Conservation (phyloP, 768 basidiomycete species). For the Mycena venus region DNA sequence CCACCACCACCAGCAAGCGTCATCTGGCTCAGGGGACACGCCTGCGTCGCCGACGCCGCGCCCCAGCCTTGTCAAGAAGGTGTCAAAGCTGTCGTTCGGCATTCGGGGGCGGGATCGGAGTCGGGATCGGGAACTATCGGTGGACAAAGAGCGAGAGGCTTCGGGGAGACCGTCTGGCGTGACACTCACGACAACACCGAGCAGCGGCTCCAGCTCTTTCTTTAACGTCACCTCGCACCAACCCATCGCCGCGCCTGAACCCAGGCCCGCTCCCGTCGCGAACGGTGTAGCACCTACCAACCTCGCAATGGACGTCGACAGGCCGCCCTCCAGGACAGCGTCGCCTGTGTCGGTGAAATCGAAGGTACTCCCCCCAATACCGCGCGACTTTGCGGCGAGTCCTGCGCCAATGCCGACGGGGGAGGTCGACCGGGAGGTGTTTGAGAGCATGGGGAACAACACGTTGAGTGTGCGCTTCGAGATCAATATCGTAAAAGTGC, state of each 20-base stretch:
- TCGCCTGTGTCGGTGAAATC: conserved; percentile 11
- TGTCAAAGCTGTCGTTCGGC: conserved; percentile 84
- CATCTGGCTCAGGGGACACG: conserved; percentile 61
- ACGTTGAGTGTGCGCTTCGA: conserved; percentile 94
- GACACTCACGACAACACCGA: conserved; percentile 72
- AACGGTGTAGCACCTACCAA: conserved; percentile 55
- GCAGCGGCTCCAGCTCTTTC: conserved; percentile 86
- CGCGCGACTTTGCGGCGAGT: conserved; percentile 71
- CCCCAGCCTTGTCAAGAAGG: conserved; percentile 74
- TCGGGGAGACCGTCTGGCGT: conserved; percentile 58
- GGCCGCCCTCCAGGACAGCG: conserved; percentile 30
- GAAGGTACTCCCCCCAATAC: conserved; percentile 75
- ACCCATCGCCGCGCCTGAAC: not conserved
- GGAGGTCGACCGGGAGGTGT: conserved; percentile 75
- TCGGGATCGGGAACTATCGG: conserved; percentile 61
- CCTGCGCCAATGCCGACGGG: conserved; percentile 72
- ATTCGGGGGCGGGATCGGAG: conserved; percentile 65
- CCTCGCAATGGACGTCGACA: conserved; percentile 45
- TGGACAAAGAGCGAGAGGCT: conserved; percentile 56
- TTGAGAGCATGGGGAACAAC: conserved; percentile 82
- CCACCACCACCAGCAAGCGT: conserved; percentile 44
- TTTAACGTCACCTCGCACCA: conserved; percentile 75
- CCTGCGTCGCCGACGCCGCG: conserved; percentile 49
- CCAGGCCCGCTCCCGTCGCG: not conserved
- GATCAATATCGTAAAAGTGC: conserved; percentile 96